Percentiles rank a stretch among this genome's conserved stretches.
phyloP scores from a whole-genome alignment of 2,329 filamentous ascomycete species.

The Sporothrix sp. region DNA sequence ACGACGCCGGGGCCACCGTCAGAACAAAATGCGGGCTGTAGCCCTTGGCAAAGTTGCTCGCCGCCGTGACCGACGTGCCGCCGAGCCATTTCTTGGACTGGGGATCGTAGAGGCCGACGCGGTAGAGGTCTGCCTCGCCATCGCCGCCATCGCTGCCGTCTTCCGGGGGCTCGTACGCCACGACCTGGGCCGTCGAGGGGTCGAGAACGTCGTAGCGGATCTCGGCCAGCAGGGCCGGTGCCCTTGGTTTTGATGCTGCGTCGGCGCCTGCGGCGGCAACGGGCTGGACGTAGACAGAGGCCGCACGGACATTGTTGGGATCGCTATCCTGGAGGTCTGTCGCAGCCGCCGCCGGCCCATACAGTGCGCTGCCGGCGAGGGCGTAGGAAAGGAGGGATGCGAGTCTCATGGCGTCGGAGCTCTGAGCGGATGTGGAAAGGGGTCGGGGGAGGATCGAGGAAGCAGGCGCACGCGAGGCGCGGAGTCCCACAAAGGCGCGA shows the following conservation, averaged over 20 bases:
- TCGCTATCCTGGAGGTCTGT: slow-evolving; percentile 9
- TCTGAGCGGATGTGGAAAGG: too few relatives aligned
- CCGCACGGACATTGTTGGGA: slow-evolving; percentile 30
- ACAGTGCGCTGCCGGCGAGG: neutral
- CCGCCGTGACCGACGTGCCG: slow-evolving; percentile 45
- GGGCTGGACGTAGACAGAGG: slow-evolving; percentile 46
- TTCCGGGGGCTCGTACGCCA: slow-evolving; percentile 48
- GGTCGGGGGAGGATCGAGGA: neutral
- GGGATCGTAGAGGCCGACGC: slow-evolving; percentile 48
- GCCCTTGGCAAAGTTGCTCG: slow-evolving; percentile 51
- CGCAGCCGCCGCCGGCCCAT: neutral
- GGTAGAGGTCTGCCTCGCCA: slow-evolving; percentile 36
- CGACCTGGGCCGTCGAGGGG: slow-evolving; percentile 33
- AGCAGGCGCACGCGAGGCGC: too few relatives aligned
- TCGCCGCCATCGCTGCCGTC: slow-evolving; percentile 13
- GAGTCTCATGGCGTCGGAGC: slow-evolving; percentile 5
- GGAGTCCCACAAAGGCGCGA: too few relatives aligned
- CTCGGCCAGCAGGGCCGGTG: slow-evolving; percentile 38
- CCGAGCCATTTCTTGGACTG: slow-evolving; percentile 39
- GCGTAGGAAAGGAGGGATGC: slow-evolving; percentile 5
- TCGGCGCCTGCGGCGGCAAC: slow-evolving; percentile 26
- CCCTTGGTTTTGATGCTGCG: slow-evolving; percentile 25
- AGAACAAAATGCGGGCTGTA: slow-evolving; percentile 49
- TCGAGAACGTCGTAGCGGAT: slow-evolving; percentile 44
- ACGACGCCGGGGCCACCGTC: slow-evolving; percentile 32